Percentiles rank a stretch among this genome's conserved stretches.
These are phyloP conservation scores for Crucibulum laeve DNA, from an alignment of 768 basidiomycete genomes.

Conservation along the genomic window DNA sequence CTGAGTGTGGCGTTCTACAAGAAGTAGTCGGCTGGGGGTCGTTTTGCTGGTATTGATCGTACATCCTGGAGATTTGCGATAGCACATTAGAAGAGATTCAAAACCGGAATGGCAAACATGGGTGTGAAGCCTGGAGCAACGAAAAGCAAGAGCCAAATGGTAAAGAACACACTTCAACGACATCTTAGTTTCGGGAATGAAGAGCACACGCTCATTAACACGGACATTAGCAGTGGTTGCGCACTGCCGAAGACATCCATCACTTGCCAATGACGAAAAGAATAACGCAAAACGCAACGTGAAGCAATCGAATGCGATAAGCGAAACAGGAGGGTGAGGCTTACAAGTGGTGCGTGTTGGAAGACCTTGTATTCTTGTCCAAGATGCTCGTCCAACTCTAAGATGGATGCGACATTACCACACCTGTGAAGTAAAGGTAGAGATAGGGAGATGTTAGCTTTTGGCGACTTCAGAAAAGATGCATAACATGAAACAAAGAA, in stretches of 20 bases:
- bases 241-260: too few relatives aligned
- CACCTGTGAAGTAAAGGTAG: constrained; percentile 47
- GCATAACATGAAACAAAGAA: not conserved
- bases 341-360: constrained; percentile 79
- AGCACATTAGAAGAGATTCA: too few relatives aligned
- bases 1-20: too few relatives aligned
- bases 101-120: constrained; percentile 8
- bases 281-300: too few relatives aligned
- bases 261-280: too few relatives aligned
- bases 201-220: too few relatives aligned
- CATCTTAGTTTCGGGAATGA: too few relatives aligned
- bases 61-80: constrained; percentile 65
- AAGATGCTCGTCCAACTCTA: constrained; percentile 90
- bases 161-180: too few relatives aligned
- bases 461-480: not conserved
- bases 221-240: too few relatives aligned
- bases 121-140: too few relatives aligned
- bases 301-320: constrained; percentile 4
- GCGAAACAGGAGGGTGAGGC: constrained; percentile 19
- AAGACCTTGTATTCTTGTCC: constrained; percentile 97
- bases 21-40: constrained; percentile 87
- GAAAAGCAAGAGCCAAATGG: too few relatives aligned
- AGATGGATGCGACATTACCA: constrained; percentile 93
- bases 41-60: constrained; percentile 75
- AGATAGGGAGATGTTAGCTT: not conserved